These are phyloP conservation scores for Aspergillus sparsus DNA, from an alignment of 495 filamentous ascomycete genomes.

Conservation along the genomic window DNA sequence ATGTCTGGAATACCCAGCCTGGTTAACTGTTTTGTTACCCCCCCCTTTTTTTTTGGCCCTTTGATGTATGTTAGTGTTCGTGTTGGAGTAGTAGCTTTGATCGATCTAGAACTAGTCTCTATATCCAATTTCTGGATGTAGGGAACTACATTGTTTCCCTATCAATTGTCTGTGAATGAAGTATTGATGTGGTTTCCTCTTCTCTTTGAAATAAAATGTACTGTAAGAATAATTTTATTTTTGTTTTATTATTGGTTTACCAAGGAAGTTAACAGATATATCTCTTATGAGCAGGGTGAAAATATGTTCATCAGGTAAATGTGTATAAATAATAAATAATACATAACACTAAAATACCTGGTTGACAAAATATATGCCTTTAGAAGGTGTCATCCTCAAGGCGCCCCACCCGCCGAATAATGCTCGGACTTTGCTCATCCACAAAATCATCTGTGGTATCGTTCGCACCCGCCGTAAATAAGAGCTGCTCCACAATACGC, in stretches of 20 bases:
- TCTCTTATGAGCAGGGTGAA: no score
- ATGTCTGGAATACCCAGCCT: slow-evolving; percentile 18
- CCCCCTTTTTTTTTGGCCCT: slow-evolving; percentile 5
- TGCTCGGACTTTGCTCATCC: slow-evolving; percentile 70
- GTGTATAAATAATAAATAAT: neutral
- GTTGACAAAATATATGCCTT: neutral
- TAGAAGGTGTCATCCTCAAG: slow-evolving; percentile 74
- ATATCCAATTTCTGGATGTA: neutral
- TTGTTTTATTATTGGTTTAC: no score
- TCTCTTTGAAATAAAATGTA: no score
- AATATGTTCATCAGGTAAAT: no score
- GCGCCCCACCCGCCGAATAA: slow-evolving; percentile 66
- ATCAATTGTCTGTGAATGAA: neutral
- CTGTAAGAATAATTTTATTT: no score
- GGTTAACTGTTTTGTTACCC: neutral
- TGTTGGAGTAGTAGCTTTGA: slow-evolving; percentile 4
- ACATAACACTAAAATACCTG: neutral
- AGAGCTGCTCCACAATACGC: slow-evolving; percentile 86
- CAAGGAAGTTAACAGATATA: no score
- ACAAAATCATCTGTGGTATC: slow-evolving; percentile 47
- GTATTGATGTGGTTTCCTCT: no score
- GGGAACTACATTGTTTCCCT: no score
- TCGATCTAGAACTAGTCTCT: neutral
- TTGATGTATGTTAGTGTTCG: slow-evolving; percentile 14
- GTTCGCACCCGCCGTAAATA: slow-evolving; percentile 69